Percentiles rank a stretch among this genome's conserved stretches.
phyloP scores from a whole-genome alignment of 208 protist species.

The Trypanosoma conorhini region DNA sequence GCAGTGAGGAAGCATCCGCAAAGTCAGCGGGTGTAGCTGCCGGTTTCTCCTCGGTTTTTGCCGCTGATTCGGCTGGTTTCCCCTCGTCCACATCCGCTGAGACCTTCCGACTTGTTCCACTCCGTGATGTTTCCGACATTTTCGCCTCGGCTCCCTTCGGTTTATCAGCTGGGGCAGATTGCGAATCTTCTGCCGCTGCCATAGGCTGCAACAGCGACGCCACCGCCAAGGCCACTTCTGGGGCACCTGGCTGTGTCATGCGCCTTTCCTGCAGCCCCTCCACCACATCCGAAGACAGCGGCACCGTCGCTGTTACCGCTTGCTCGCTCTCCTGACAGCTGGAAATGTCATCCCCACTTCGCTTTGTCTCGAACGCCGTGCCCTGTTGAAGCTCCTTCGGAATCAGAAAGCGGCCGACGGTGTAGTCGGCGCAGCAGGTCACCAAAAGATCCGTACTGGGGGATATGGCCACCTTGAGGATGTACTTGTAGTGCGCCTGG shows the following conservation, averaged over 20 bases:
- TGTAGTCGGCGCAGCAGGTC: constrained; percentile 88
- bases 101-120: background rate
- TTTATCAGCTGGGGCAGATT: background rate
- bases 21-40: background rate
- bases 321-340: background rate
- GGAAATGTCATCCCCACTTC: background rate
- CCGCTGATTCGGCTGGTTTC: background rate
- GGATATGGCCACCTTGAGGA: constrained; percentile 79
- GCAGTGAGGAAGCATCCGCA: constrained; percentile 7
- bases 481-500: constrained; percentile 91
- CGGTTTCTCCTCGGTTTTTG: background rate
- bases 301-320: background rate
- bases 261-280: background rate
- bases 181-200: background rate
- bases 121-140: background rate
- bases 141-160: background rate
- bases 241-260: background rate
- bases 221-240: background rate
- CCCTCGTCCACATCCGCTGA: background rate
- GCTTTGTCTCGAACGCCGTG: background rate
- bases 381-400: constrained; percentile 32
- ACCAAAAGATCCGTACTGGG: constrained; percentile 61
- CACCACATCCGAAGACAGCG: background rate
- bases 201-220: constrained; percentile 7
- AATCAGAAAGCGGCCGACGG: constrained; percentile 67